Conservation (phyloP, 345 rosid genomes). For the Lagerstroemia speciosa region DNA sequence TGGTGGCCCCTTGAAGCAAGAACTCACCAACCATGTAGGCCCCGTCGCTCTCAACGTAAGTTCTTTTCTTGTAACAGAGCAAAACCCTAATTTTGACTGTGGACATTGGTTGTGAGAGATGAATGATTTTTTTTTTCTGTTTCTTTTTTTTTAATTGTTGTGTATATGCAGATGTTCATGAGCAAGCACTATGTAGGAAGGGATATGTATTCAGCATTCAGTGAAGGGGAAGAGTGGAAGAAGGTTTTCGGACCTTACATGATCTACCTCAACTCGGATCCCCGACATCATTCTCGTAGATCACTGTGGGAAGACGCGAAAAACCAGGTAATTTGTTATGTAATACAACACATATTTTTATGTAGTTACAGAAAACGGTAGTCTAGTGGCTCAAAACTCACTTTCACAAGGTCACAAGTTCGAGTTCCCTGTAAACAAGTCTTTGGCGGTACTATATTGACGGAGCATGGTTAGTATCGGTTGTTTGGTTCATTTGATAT, state of each 20-base stretch:
- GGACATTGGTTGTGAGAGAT: not conserved
- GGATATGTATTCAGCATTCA: slow-evolving; percentile 13
- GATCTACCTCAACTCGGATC: slow-evolving; percentile 24
- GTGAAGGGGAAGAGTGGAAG: slow-evolving; percentile 31
- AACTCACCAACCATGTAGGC: slow-evolving; percentile 22
- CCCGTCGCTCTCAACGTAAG: slow-evolving; percentile 27
- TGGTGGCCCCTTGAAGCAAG: slow-evolving; percentile 34
- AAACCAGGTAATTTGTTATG: slow-evolving; percentile 16
- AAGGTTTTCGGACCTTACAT: slow-evolving; percentile 34
- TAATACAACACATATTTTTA: not conserved
- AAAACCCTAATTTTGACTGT: not conserved
- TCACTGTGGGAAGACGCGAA: slow-evolving; percentile 35
- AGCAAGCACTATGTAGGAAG: slow-evolving; percentile 33
- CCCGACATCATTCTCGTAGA: not conserved
- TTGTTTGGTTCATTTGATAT: too few species aligned
- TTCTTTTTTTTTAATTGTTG: too few species aligned
- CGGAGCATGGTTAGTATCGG: too few species aligned
- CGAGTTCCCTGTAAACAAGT: too few species aligned
- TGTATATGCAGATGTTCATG: slow-evolving; percentile 23
- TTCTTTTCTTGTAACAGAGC: not conserved
- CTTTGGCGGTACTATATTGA: too few species aligned
- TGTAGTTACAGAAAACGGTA: too few species aligned
- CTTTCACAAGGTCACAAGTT: too few species aligned
- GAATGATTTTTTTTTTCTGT: too few species aligned
- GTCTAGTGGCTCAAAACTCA: too few species aligned